Evolutionary conservation across 179 eudicot species (phyloP).

Genomic region (Camellia oleifera): DNA sequence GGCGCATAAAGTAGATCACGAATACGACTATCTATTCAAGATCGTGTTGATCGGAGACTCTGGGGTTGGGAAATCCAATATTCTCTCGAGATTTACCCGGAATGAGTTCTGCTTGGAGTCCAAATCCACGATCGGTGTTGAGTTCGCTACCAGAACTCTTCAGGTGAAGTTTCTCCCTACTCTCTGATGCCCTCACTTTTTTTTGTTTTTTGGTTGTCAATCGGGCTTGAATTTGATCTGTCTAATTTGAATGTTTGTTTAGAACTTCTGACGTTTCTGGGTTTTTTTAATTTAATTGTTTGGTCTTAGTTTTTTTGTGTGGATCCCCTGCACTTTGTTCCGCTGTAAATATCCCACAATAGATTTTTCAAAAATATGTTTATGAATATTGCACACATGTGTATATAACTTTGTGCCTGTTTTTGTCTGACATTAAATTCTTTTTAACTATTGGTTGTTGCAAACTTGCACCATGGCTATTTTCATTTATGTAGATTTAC

Average conservation of each 20-base stretch:
- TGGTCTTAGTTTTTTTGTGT: too few species aligned
- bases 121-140: slow-evolving; percentile 16
- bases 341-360: too few species aligned
- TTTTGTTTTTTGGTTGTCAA: background rate
- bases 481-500: too few species aligned
- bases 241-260: background rate
- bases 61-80: slow-evolving; percentile 17
- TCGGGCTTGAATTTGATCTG: background rate
- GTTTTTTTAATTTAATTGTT: background rate
- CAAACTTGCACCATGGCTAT: too few species aligned
- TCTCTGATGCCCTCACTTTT: background rate
- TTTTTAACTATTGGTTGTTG: too few species aligned
- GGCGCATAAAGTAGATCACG: slow-evolving; percentile 64
- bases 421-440: background rate
- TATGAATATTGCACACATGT: background rate
- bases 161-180: slow-evolving; percentile 4
- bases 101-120: slow-evolving; percentile 22
- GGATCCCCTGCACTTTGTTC: too few species aligned
- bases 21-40: slow-evolving; percentile 62
- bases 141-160: slow-evolving; percentile 20
- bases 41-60: slow-evolving; percentile 42
- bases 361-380: background rate
- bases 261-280: background rate
- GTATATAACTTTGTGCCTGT: background rate
- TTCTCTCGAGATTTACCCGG: slow-evolving; percentile 17